phyloP scores from a whole-genome alignment of 2,329 filamentous ascomycete genomes.

The Exophiala mesophila region DNA sequence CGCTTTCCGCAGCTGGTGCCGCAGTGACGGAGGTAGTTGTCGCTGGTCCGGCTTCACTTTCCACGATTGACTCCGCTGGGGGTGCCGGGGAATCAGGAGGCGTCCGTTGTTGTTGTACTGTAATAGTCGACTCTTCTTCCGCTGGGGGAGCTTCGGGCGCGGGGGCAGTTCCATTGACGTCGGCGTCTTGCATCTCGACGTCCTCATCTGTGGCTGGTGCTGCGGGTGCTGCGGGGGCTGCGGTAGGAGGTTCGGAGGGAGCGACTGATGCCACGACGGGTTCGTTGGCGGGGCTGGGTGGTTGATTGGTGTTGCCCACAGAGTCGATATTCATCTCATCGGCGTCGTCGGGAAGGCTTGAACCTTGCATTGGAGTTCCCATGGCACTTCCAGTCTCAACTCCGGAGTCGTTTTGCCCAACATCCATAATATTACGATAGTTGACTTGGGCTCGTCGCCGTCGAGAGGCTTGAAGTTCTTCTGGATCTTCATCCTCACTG shows the following conservation, averaged over 20 bases:
- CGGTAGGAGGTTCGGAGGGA: slow-evolving; percentile 17
- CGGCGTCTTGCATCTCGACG: slow-evolving; percentile 38
- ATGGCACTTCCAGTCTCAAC: slow-evolving; percentile 46
- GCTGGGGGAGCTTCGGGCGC: slow-evolving; percentile 28
- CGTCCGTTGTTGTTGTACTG: slow-evolving; percentile 28
- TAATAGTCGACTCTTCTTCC: slow-evolving; percentile 20
- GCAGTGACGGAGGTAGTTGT: slow-evolving; percentile 1
- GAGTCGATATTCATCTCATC: slow-evolving; percentile 42
- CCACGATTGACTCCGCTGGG: slow-evolving; percentile 6
- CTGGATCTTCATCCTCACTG: slow-evolving; percentile 82
- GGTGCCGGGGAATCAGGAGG: slow-evolving; percentile 26
- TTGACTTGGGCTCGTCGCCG: slow-evolving; percentile 83
- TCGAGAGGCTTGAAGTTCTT: slow-evolving; percentile 70
- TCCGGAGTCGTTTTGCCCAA: slow-evolving; percentile 47
- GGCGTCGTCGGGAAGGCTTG: slow-evolving; percentile 40
- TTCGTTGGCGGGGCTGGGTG: slow-evolving; percentile 9
- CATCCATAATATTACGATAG: slow-evolving; percentile 61
- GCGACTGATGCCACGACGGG: slow-evolving; percentile 10
- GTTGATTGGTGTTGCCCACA: slow-evolving; percentile 18
- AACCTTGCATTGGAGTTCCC: slow-evolving; percentile 41
- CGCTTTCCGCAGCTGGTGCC: slow-evolving; percentile 5
- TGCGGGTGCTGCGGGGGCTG: slow-evolving; percentile 2
- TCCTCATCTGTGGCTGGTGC: slow-evolving; percentile 18
- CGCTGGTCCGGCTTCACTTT: background rate
- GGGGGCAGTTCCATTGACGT: slow-evolving; percentile 35